Evolutionary conservation across 768 basidiomycete species (phyloP).

Genomic region (Pleurotus giganteus): DNA sequence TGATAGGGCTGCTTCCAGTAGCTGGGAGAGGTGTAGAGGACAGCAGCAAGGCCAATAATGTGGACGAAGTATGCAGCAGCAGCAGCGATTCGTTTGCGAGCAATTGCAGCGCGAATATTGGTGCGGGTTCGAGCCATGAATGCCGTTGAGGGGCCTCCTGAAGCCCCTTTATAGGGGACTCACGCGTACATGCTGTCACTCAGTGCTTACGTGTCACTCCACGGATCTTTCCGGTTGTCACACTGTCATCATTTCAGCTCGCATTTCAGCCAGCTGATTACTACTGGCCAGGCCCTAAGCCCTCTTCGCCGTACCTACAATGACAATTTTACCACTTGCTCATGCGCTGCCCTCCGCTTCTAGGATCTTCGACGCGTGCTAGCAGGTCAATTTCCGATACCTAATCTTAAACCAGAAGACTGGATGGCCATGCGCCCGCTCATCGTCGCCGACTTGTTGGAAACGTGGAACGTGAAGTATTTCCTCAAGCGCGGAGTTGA

Average conservation of each 20-base stretch:
- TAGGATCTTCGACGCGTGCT: background rate
- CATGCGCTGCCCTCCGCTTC: background rate
- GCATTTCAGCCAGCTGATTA: background rate
- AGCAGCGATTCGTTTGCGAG: background rate
- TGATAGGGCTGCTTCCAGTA: constrained; percentile 7
- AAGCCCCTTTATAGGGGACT: background rate
- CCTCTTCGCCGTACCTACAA: too few relatives aligned
- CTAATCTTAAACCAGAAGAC: background rate
- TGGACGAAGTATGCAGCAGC: background rate
- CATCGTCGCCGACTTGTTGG: background rate
- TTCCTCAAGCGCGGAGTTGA: background rate
- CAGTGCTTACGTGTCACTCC: too few relatives aligned
- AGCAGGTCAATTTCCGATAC: background rate
- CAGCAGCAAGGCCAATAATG: background rate
- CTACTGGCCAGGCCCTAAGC: background rate
- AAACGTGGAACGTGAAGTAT: background rate
- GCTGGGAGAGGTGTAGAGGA: background rate
- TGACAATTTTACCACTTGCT: background rate
- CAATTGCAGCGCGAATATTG: background rate
- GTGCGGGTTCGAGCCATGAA: background rate
- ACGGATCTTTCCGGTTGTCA: background rate
- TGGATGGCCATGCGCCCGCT: background rate
- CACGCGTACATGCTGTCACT: background rate
- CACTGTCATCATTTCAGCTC: background rate
- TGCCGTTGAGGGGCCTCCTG: background rate